phyloP scores from a whole-genome alignment of 768 basidiomycete genomes.

The Collybiopsis luxurians region DNA sequence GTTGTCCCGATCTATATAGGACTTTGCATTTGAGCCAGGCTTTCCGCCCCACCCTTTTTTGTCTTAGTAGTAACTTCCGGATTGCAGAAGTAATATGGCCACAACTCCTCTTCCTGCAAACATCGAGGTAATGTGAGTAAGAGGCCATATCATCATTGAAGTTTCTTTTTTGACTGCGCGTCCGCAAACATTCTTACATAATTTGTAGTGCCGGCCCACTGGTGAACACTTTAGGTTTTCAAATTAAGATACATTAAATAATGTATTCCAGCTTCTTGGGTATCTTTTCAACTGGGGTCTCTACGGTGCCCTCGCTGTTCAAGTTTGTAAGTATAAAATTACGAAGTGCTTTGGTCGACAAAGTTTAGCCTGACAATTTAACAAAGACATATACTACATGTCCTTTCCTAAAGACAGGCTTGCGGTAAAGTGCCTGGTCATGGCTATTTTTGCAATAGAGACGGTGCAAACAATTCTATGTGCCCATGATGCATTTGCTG shows the following conservation, averaged over 20 bases:
- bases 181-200: too few relatives aligned
- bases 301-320: slow-evolving; percentile 25
- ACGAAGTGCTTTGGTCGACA: not conserved
- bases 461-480: slow-evolving; percentile 24
- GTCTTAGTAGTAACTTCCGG: too few relatives aligned
- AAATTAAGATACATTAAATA: not conserved
- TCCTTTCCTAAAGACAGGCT: slow-evolving; percentile 26
- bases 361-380: not conserved
- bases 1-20: too few relatives aligned
- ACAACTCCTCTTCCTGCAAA: too few relatives aligned
- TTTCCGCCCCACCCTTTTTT: too few relatives aligned
- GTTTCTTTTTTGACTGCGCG: too few relatives aligned
- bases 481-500: slow-evolving; percentile 22
- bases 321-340: slow-evolving; percentile 24
- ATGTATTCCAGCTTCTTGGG: slow-evolving; percentile 21
- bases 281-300: slow-evolving; percentile 27
- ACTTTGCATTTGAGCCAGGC: too few relatives aligned
- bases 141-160: too few relatives aligned
- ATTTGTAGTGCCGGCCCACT: not conserved
- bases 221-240: not conserved
- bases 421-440: slow-evolving; percentile 23
- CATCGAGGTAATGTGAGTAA: too few relatives aligned
- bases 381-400: slow-evolving; percentile 28
- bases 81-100: too few relatives aligned
- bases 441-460: slow-evolving; percentile 25